Evolutionary conservation across 2,329 filamentous ascomycete species (phyloP).

Genomic region (Septoria linicola): DNA sequence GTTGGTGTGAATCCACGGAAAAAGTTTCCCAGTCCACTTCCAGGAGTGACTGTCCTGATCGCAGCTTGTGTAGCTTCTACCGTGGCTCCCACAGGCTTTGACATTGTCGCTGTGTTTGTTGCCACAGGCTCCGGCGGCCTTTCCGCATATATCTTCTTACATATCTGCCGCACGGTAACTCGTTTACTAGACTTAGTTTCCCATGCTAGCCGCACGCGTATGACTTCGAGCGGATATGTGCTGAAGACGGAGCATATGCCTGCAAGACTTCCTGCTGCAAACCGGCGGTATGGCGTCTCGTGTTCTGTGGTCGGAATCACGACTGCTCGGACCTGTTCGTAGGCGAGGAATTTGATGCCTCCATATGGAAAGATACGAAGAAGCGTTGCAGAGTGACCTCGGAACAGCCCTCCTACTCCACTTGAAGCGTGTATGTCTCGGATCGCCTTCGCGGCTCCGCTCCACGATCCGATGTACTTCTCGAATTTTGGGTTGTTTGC

Average conservation of each 20-base stretch:
- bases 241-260: constrained; percentile 92
- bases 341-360: constrained; percentile 95
- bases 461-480: constrained; percentile 89
- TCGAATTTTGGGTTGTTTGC: constrained; percentile 89
- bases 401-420: constrained; percentile 75
- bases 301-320: constrained; percentile 70
- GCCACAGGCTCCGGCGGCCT: constrained; percentile 44
- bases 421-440: constrained; percentile 76
- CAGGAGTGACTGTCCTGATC: constrained; percentile 57
- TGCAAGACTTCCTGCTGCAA: constrained; percentile 70
- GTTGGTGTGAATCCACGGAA: constrained; percentile 93
- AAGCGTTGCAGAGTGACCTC: constrained; percentile 90
- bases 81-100: constrained; percentile 40
- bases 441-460: constrained; percentile 78
- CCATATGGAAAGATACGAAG: constrained; percentile 96
- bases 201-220: constrained; percentile 88
- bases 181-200: constrained; percentile 77
- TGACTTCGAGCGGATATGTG: constrained; percentile 91
- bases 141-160: constrained; percentile 83
- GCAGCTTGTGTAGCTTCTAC: constrained; percentile 45
- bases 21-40: constrained; percentile 78
- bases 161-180: constrained; percentile 72
- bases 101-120: constrained; percentile 19
- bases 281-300: constrained; percentile 76
- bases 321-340: constrained; percentile 85